A percentile compares a stretch with the other conserved stretches of the same genome.
These are phyloP conservation scores for Plantago coronopus DNA, from an alignment of 305 asterid species.

Conservation along the genomic window DNA sequence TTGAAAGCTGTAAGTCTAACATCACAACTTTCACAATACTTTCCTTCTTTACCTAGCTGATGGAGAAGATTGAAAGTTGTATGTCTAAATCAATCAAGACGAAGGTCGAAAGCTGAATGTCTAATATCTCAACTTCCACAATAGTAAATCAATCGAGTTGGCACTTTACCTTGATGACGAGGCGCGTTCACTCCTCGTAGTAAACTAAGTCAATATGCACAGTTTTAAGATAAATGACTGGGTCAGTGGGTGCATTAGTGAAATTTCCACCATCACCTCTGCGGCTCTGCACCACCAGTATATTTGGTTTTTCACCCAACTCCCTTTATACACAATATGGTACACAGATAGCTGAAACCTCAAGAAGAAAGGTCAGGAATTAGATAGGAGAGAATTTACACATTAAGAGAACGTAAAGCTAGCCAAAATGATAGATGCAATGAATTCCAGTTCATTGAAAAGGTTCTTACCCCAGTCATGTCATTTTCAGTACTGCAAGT, in stretches of 20 bases:
- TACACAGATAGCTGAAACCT: conserved; percentile 3
- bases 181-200: no score
- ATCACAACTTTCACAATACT: background rate
- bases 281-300: background rate
- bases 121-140: background rate
- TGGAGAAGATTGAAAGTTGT: no score
- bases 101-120: background rate
- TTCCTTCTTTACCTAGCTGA: background rate
- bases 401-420: conserved; percentile 4
- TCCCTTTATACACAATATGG: conserved; percentile 3
- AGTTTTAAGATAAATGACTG: no score
- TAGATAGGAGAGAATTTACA: conserved; percentile 8
- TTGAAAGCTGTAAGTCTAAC: background rate
- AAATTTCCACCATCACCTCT: background rate
- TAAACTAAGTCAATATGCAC: no score
- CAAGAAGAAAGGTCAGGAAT: conserved; percentile 5
- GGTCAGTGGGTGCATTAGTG: no score
- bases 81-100: background rate
- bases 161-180: background rate
- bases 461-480: conserved; percentile 14
- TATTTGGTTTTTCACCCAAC: conserved; percentile 7
- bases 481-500: conserved; percentile 29
- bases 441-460: no score
- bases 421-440: conserved; percentile 14
- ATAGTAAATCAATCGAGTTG: no score